A percentile compares a stretch with the other conserved stretches of the same genome.
phyloP scores from a whole-genome alignment of 2,329 filamentous ascomycete species.

The Sporothrix humicola region DNA sequence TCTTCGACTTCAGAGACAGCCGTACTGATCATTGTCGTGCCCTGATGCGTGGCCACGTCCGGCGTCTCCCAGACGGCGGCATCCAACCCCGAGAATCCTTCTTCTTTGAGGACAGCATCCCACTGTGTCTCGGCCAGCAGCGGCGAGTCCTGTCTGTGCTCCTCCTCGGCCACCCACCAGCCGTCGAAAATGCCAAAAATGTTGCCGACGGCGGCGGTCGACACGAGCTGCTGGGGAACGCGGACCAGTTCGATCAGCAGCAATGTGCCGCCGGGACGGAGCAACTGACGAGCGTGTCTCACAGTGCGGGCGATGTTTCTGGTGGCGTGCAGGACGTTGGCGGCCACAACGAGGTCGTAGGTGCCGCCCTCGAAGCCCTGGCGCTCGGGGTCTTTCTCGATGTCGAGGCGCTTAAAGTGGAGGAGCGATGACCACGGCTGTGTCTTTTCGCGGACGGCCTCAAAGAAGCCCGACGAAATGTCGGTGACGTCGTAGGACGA shows the following conservation, averaged over 20 bases:
- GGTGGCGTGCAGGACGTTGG: constrained; percentile 46
- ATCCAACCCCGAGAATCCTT: constrained; percentile 37
- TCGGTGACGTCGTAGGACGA: constrained; percentile 52
- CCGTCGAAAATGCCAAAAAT: constrained; percentile 39
- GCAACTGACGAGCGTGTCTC: constrained; percentile 38
- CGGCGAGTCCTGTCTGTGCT: constrained; percentile 36
- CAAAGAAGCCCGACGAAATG: constrained; percentile 49
- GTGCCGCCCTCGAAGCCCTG: constrained; percentile 45
- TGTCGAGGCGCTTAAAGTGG: constrained; percentile 40
- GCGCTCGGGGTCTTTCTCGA: constrained; percentile 42
- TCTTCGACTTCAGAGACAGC: constrained; percentile 21
- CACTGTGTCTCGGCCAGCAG: constrained; percentile 37
- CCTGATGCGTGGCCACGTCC: constrained; percentile 37
- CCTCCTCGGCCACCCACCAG: constrained; percentile 38
- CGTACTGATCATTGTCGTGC: constrained; percentile 37
- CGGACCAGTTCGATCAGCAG: constrained; percentile 37
- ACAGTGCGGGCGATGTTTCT: constrained; percentile 39
- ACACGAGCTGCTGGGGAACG: constrained; percentile 35
- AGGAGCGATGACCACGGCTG: constrained; percentile 34
- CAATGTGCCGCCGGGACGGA: constrained; percentile 40
- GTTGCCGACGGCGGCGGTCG: constrained; percentile 35
- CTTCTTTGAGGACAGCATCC: constrained; percentile 34
- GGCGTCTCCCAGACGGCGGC: constrained; percentile 38
- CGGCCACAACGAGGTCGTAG: constrained; percentile 47
- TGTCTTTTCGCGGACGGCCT: constrained; percentile 44